Evolutionary conservation across 2,329 filamentous ascomycete species (phyloP), one percentile per base, ranked within the genome.

Genomic region (Phyllosticta ampelicida): DNA sequence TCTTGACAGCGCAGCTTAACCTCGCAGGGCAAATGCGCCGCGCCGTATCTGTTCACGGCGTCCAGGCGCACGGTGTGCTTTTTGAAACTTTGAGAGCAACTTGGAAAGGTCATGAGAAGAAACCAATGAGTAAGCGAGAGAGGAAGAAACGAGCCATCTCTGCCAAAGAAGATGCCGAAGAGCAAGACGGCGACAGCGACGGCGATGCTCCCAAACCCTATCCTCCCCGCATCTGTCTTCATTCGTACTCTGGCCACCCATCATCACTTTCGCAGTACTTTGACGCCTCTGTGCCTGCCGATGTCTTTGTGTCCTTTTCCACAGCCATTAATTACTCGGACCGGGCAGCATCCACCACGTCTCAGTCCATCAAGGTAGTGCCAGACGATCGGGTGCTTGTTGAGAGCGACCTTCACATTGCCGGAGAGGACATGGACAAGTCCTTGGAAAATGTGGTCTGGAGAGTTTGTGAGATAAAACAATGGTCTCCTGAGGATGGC

Each of bases 251-350:
- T 53, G 92, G 90, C 0, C 81, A 86, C 5, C 77, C 83, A 10
- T 85, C 94, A 59, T 80, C 86, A 29, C 74, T 96, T 44, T 85
- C 81, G 63, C 90, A 90, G 70, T 97, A 96, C 66, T 74, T 90
- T 53, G 80, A 87, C 62, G 81, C 83, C 1, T 77, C 80, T 0
- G 83, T 94, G 9, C 92, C 92, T 0, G 83, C 85, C 0, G 78
- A 83, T 16, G 79, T 97, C 19, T 99, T 85, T 72, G 91, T 95
- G 65, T 96, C 90, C 1, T 95, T 97, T 68, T 96, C 90, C 1
- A 79, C 80, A 0, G 85, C 84, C 5, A 87, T 99, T 65, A 99
- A 97, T 67, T 81, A 91, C 65, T 78, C 80, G 1, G 60, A 63
- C 23, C 36, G 51, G 23, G 51, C 77, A 75, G 65, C 68, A 3